Evolutionary conservation across 805 yeast species (phyloP).

Genomic region (Hermanozyma aechmeae): DNA sequence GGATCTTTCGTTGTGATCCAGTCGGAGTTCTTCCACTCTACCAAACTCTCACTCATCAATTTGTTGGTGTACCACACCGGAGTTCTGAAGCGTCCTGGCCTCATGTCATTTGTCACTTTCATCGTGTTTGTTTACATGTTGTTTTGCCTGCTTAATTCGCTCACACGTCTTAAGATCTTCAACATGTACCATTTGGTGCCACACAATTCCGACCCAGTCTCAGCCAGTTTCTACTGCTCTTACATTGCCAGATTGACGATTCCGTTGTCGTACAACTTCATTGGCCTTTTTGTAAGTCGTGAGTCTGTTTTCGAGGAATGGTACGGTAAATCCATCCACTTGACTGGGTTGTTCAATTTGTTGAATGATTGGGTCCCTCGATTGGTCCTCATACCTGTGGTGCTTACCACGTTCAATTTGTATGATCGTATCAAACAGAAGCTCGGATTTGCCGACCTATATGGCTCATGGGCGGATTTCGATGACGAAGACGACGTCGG

Average conservation of each 20-base stretch:
- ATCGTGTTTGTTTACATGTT: slow-evolving; percentile 56
- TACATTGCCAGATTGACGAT: slow-evolving; percentile 76
- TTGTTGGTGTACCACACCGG: slow-evolving; percentile 27
- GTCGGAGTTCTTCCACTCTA: slow-evolving; percentile 69
- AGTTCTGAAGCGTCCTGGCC: slow-evolving; percentile 13
- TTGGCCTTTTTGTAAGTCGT: slow-evolving; percentile 52
- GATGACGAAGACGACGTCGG: slow-evolving; percentile 21
- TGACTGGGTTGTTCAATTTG: slow-evolving; percentile 64
- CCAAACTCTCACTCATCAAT: slow-evolving; percentile 54
- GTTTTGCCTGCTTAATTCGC: slow-evolving; percentile 52
- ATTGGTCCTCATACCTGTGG: slow-evolving; percentile 59
- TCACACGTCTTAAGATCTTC: slow-evolving; percentile 61
- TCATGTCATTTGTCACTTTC: slow-evolving; percentile 22
- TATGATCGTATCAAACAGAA: slow-evolving; percentile 48
- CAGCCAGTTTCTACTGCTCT: slow-evolving; percentile 68
- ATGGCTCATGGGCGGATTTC: slow-evolving; percentile 30
- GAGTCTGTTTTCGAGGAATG: slow-evolving; percentile 56
- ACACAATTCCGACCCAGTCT: slow-evolving; percentile 62
- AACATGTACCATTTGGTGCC: slow-evolving; percentile 70
- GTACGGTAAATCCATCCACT: slow-evolving; percentile 64
- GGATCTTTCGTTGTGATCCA: slow-evolving; percentile 52
- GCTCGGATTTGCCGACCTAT: slow-evolving; percentile 28
- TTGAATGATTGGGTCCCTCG: slow-evolving; percentile 73
- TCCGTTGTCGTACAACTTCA: slow-evolving; percentile 72
- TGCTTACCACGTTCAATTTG: slow-evolving; percentile 54